Percentiles rank a stretch among this genome's conserved stretches.
These are phyloP conservation scores for Thymus quinquecostatus DNA, from an alignment of 257 asterid genomes.

Conservation along the genomic window DNA sequence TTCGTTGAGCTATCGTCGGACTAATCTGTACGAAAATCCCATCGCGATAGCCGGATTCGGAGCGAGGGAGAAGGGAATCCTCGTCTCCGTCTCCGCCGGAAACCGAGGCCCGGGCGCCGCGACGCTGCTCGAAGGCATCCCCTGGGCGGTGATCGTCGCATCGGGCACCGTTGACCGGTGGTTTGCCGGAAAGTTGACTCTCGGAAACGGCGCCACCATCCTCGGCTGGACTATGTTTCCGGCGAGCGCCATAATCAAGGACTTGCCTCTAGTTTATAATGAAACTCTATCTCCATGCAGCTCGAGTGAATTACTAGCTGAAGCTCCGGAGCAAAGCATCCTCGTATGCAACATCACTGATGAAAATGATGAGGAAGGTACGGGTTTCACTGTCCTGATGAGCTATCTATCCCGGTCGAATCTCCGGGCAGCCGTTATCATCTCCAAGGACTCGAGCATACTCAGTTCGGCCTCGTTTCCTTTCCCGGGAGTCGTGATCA, in stretches of 20 bases:
- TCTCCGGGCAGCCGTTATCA: constrained; percentile 35
- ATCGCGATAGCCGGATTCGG: constrained; percentile 51
- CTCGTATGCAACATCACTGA: constrained; percentile 28
- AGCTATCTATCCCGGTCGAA: constrained; percentile 21
- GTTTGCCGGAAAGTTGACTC: constrained; percentile 35
- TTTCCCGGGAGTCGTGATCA: constrained; percentile 41
- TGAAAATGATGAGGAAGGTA: not conserved
- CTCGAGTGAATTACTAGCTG: constrained; percentile 24
- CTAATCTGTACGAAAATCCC: constrained; percentile 35
- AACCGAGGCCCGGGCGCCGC: constrained; percentile 26
- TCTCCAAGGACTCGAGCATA: constrained; percentile 31
- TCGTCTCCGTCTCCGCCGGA: constrained; percentile 52
- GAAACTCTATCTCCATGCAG: constrained; percentile 33
- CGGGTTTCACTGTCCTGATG: constrained; percentile 14
- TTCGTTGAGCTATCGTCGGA: constrained; percentile 29
- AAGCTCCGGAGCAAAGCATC: constrained; percentile 32
- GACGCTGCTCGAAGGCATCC: constrained; percentile 39
- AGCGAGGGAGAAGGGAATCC: constrained; percentile 43
- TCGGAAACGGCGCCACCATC: constrained; percentile 35
- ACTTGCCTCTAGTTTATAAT: constrained; percentile 34
- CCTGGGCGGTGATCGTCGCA: constrained; percentile 44
- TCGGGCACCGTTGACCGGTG: constrained; percentile 48
- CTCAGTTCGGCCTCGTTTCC: constrained; percentile 30
- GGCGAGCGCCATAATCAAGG: constrained; percentile 3
- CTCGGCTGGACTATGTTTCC: constrained; percentile 41